Conservation (phyloP, 176 grass and related monocot genomes). For the Bonia amplexicaulis region DNA sequence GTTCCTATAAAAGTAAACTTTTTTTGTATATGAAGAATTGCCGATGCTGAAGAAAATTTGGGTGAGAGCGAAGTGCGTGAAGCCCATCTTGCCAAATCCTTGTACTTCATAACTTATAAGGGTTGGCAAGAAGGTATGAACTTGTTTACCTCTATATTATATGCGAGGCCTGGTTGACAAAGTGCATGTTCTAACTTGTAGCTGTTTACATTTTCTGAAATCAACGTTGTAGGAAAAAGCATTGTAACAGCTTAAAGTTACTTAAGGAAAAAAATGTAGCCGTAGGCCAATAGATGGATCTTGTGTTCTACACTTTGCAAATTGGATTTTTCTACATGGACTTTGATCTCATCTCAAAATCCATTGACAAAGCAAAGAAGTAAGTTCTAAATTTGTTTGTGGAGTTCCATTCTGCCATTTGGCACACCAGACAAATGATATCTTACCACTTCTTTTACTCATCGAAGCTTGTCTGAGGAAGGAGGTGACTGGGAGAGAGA, state of each 20-base stretch:
- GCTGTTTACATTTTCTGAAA: neutral
- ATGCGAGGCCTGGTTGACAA: neutral
- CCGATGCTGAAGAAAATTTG: slow-evolving; percentile 94
- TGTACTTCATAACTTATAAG: slow-evolving; percentile 51
- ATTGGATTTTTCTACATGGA: slow-evolving; percentile 93
- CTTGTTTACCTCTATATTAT: neutral
- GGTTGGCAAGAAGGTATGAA: slow-evolving; percentile 74
- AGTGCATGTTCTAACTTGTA: neutral
- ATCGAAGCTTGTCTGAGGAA: slow-evolving; percentile 81
- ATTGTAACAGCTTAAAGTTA: slow-evolving; percentile 63
- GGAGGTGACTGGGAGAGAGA: slow-evolving; percentile 99
- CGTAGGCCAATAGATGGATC: slow-evolving; percentile 94
- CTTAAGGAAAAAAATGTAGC: slow-evolving; percentile 93
- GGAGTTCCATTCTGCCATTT: slow-evolving; percentile 21
- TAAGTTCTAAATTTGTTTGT: slow-evolving; percentile 30
- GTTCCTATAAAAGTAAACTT: neutral
- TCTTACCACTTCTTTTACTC: slow-evolving; percentile 7
- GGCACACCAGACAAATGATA: neutral
- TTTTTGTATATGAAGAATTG: slow-evolving; percentile 53
- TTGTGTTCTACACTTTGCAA: slow-evolving; percentile 90
- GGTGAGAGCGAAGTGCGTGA: slow-evolving; percentile 98
- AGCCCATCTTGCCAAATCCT: slow-evolving; percentile 85
- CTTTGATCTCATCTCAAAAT: slow-evolving; percentile 93
- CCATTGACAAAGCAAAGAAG: slow-evolving; percentile 95
- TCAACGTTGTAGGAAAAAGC: slow-evolving; percentile 55